phyloP scores from a whole-genome alignment of 1,284 basidiomycete species.

The Puccinia polysora region DNA sequence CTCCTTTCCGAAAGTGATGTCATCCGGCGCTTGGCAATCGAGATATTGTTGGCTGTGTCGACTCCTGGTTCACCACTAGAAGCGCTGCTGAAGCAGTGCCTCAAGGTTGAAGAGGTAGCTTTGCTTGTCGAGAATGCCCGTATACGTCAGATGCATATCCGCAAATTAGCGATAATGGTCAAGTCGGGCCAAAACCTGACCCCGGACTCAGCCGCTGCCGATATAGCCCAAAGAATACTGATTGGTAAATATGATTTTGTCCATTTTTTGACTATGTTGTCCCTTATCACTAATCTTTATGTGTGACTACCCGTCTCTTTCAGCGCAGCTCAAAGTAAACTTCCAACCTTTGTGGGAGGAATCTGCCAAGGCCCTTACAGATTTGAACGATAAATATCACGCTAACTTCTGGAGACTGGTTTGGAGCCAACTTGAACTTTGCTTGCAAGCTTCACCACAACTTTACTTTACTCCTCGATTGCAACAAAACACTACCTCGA shows the following conservation, averaged over 20 bases:
- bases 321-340: slow-evolving; percentile 82
- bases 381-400: slow-evolving; percentile 61
- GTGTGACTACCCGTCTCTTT: slow-evolving; percentile 20
- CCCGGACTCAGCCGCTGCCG: slow-evolving; percentile 45
- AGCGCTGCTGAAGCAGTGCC: slow-evolving; percentile 46
- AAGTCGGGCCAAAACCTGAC: slow-evolving; percentile 45
- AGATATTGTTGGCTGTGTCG: slow-evolving; percentile 51
- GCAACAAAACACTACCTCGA: slow-evolving; percentile 57
- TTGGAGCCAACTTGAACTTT: slow-evolving; percentile 52
- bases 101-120: slow-evolving; percentile 49
- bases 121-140: slow-evolving; percentile 65
- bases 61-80: slow-evolving; percentile 40
- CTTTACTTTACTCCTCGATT: slow-evolving; percentile 51
- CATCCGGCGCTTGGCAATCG: slow-evolving; percentile 53
- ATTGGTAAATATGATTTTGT: slow-evolving; percentile 59
- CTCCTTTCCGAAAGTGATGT: slow-evolving; percentile 56
- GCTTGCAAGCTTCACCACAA: slow-evolving; percentile 7
- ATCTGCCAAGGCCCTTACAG: slow-evolving; percentile 65
- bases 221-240: slow-evolving; percentile 48
- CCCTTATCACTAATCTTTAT: no score
- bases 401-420: slow-evolving; percentile 69
- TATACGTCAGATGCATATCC: slow-evolving; percentile 70
- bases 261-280: slow-evolving; percentile 51
- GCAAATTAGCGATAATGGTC: slow-evolving; percentile 50
- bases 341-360: slow-evolving; percentile 81